These are phyloP conservation scores for Penicillium thymicola DNA, from an alignment of 2,329 filamentous ascomycete genomes.

Conservation along the genomic window DNA sequence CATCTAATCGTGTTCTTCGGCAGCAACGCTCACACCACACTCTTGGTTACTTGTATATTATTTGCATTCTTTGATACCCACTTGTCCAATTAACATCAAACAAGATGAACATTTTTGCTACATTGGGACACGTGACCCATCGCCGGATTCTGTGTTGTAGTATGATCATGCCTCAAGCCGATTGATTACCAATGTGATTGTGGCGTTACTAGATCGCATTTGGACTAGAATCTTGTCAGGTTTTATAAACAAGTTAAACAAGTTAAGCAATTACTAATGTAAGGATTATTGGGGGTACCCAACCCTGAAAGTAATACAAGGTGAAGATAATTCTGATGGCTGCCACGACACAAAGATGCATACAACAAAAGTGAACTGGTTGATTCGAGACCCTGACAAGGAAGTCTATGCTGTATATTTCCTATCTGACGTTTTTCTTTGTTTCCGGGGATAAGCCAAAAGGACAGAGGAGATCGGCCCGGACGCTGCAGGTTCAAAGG, in stretches of 20 bases:
- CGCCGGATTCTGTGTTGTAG: not conserved
- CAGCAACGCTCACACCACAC: not conserved
- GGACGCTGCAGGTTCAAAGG: conserved; percentile 9
- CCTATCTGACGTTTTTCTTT: not conserved
- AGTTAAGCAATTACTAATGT: too few species aligned
- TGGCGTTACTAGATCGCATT: not conserved
- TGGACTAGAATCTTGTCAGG: not conserved
- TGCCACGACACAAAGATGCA: not conserved
- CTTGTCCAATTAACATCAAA: conserved; percentile 6
- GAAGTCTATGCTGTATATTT: not conserved
- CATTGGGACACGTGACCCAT: conserved; percentile 1
- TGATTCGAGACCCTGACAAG: not conserved
- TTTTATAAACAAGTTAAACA: not conserved
- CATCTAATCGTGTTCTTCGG: not conserved
- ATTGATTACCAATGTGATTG: conserved; percentile 1
- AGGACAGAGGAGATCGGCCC: conserved; percentile 1
- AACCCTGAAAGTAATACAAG: not conserved
- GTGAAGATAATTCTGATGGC: not conserved
- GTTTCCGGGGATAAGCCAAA: not conserved
- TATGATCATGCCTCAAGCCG: not conserved
- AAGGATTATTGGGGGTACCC: not conserved
- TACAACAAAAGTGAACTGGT: not conserved
- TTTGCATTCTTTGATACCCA: conserved; percentile 21
- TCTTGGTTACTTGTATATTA: conserved; percentile 6
- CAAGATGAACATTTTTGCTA: not conserved